These are phyloP conservation scores for Pseudogymnoascus sp. DNA, from an alignment of 2,329 filamentous ascomycete species.

Conservation along the genomic window DNA sequence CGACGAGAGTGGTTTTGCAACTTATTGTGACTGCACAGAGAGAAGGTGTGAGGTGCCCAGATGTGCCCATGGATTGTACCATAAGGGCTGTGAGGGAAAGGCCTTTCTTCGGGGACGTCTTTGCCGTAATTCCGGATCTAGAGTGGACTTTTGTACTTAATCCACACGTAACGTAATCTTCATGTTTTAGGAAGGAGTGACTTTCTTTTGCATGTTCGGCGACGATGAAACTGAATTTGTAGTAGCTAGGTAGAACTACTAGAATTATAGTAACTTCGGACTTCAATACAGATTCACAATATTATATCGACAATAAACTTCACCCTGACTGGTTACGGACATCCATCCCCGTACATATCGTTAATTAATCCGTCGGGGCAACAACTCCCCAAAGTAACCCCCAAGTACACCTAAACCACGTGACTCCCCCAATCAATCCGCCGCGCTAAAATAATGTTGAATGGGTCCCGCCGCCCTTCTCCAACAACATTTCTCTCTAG, in stretches of 20 bases:
- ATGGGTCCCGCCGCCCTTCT: background rate
- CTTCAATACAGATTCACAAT: background rate
- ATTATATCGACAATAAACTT: background rate
- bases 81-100: background rate
- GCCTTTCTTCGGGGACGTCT: background rate
- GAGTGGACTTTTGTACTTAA: background rate
- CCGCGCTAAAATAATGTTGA: background rate
- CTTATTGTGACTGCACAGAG: background rate
- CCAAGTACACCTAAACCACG: background rate
- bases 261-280: background rate
- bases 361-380: background rate
- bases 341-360: background rate
- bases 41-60: background rate
- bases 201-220: background rate
- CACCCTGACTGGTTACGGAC: background rate
- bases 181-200: background rate
- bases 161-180: background rate
- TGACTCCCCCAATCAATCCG: background rate
- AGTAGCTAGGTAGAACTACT: background rate
- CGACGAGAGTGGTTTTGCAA: background rate
- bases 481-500: background rate
- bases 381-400: background rate
- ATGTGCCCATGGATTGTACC: background rate
- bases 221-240: background rate
- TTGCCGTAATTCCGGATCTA: background rate